Conservation (phyloP, 2,329 filamentous ascomycete species). For the Coniochaeta prunicola region DNA sequence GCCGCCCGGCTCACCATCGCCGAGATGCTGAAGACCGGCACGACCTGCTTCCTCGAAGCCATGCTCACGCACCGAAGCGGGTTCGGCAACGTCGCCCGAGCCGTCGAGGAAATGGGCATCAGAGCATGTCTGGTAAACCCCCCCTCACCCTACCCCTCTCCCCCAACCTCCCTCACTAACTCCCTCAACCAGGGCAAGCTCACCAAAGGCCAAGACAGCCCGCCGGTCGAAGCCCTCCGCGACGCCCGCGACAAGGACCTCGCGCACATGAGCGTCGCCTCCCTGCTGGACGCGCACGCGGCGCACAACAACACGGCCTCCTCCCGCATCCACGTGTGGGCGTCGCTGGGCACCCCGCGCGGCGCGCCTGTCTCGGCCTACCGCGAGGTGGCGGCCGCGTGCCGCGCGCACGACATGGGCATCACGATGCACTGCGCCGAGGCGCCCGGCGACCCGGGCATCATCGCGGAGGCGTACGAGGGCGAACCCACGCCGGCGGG, state of each 20-base stretch:
- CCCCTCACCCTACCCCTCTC: background rate
- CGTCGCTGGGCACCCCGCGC: constrained; percentile 37
- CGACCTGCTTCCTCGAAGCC: constrained; percentile 44
- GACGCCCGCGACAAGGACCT: constrained; percentile 29
- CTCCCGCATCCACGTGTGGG: constrained; percentile 38
- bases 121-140: constrained; percentile 14
- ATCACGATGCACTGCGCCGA: constrained; percentile 41
- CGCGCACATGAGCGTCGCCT: constrained; percentile 23
- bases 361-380: constrained; percentile 30
- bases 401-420: constrained; percentile 28
- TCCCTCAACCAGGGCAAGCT: constrained; percentile 21
- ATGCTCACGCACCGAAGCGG: constrained; percentile 30
- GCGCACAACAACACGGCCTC: constrained; percentile 17
- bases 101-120: constrained; percentile 13
- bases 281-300: constrained; percentile 22
- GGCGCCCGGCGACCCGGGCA: constrained; percentile 28
- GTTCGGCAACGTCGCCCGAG: constrained; percentile 15
- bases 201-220: constrained; percentile 27
- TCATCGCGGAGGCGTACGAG: constrained; percentile 28
- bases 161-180: background rate
- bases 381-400: constrained; percentile 31
- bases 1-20: constrained; percentile 39
- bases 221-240: constrained; percentile 20
- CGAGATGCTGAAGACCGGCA: constrained; percentile 42
- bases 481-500: constrained; percentile 33